Conservation (phyloP, 805 yeast genomes). For the Wickerhamomyces silvicola region DNA sequence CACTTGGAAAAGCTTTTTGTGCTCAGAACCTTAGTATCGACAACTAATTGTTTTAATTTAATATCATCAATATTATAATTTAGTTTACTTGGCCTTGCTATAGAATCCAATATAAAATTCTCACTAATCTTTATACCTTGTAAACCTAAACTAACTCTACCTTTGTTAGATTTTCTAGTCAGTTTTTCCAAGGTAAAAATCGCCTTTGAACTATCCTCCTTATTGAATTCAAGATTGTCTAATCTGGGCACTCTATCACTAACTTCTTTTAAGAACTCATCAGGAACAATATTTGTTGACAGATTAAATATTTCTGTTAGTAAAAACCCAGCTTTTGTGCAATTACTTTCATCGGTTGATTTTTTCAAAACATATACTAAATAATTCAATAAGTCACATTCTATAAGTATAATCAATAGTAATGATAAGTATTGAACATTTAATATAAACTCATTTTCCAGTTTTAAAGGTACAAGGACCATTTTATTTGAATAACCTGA, state of each 20-base stretch:
- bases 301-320: conserved; percentile 55
- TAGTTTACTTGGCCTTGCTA: conserved; percentile 9
- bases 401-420: conserved; percentile 46
- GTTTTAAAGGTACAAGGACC: conserved; percentile 23
- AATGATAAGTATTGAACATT: conserved; percentile 64
- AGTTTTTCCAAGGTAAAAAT: conserved; percentile 43
- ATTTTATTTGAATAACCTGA: conserved; percentile 10
- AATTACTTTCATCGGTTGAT: conserved; percentile 37
- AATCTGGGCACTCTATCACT: conserved; percentile 1
- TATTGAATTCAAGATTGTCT: conserved; percentile 1
- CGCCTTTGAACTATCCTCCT: conserved; percentile 19
- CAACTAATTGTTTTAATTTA: conserved; percentile 58
- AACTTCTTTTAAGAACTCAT: conserved; percentile 26
- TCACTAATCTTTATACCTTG: conserved; percentile 17
- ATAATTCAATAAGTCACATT: conserved; percentile 45
- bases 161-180: conserved; percentile 32
- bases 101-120: conserved; percentile 20
- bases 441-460: conserved; percentile 36
- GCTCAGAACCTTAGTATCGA: conserved; percentile 63
- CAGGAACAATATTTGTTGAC: conserved; percentile 50
- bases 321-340: conserved; percentile 56
- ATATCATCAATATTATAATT: conserved; percentile 42
- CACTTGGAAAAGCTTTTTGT: conserved; percentile 78
- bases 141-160: conserved; percentile 30
- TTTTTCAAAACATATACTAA: conserved; percentile 37